Conservation (phyloP, 345 rosid genomes). For the Citrus maxima region DNA sequence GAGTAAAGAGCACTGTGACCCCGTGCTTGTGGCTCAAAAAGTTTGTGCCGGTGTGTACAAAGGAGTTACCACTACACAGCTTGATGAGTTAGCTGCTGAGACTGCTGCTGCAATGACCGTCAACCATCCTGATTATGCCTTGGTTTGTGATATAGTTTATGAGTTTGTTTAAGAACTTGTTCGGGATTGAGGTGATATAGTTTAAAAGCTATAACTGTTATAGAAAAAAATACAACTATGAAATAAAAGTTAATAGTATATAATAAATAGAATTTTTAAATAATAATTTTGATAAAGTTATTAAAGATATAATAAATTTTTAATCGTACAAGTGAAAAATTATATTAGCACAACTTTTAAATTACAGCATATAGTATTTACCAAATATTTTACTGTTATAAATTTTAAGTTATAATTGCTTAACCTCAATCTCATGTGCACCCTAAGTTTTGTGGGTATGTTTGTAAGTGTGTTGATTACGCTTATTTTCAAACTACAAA, state of each 20-base stretch:
- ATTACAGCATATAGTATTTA: no score
- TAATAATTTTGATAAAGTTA: no score
- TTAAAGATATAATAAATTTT: no score
- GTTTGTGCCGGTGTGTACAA: constrained; percentile 85
- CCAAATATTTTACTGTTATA: fast-evolving
- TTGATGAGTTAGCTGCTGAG: constrained; percentile 92
- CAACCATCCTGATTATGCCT: constrained; percentile 90
- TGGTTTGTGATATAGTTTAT: constrained; percentile 37
- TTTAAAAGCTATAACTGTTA: fast-evolving
- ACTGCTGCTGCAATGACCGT: constrained; percentile 93
- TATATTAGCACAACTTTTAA: fast-evolving
- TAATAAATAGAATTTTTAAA: no score
- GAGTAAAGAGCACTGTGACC: constrained; percentile 79
- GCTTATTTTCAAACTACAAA: background rate
- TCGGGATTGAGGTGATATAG: no score
- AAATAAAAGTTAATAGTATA: no score
- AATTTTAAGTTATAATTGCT: fast-evolving
- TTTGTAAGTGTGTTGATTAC: background rate
- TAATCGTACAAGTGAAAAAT: fast-evolving
- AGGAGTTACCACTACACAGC: constrained; percentile 90
- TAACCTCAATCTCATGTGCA: fast-evolving
- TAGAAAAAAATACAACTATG: no score
- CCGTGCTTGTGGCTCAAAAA: constrained; percentile 85
- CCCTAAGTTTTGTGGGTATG: background rate
- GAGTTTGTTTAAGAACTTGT: no score